Base-by-base conservation (phyloP, 129 eudicot genomes). In the Apium graveolens region DNA sequence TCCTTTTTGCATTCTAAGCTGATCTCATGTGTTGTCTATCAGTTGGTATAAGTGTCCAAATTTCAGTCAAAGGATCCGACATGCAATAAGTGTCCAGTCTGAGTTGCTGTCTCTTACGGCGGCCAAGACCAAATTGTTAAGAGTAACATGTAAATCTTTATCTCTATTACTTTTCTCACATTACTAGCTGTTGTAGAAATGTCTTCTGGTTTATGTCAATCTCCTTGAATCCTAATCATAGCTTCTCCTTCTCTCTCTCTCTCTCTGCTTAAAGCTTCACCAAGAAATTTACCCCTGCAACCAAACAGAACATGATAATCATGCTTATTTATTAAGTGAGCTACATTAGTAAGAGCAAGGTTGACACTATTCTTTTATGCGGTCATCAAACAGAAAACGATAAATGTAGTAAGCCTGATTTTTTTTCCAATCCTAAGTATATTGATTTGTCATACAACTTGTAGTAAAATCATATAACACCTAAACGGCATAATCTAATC, bases 211-310 rank as follows among this genome's bases (percentile, higher is more conserved):
- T 85, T 84, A 12, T 26, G 49, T 24, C 39, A 5, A 80, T 87
- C 93, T 16, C 97, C 98, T 73, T 91, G 92, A 11, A 86, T 85
- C 75, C 98, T 45, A 3, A 91, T 84, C 95, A 91, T 82, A 13
- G 97, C 92, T 1, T 97, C 97, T 13, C 96, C 98, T n/a, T n/a
- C n/a, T n/a, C n/a, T n/a, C n/a, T 51, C 37, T n/a, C 69, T 27
- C 69, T 26, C 69, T 26, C 34, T 62, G 32, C 69, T 62, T 12
- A 62, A 62, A 12, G 34, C 35, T 34, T 55, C 69, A 26, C 32
- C 7, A 14, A 27, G 12, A 63, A 1, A 4, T 63, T 63, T 63
- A 63, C 37, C 12, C 35, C 37, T 8, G 7, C 70, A 27, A 11
- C 12, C 70, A 63, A 62, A 63, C 2, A 1, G 5, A 27, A 63